phyloP scores from a whole-genome alignment of 2,329 filamentous ascomycete genomes.

The Juglanconis sp. region DNA sequence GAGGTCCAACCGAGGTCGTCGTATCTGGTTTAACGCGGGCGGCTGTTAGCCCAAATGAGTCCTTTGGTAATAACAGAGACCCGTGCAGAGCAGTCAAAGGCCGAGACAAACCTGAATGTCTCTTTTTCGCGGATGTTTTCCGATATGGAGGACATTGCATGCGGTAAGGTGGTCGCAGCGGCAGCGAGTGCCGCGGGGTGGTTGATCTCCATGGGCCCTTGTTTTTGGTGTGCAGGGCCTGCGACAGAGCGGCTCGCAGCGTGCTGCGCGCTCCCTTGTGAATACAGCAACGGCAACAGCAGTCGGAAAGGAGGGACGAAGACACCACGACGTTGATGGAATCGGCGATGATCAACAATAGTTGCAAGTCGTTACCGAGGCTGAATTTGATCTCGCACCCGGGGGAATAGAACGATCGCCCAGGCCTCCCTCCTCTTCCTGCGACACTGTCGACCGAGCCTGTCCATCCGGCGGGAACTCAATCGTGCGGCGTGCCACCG shows the following conservation, averaged over 20 bases:
- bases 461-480: not conserved
- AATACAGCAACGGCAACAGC: not conserved
- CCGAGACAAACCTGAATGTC: conserved; percentile 22
- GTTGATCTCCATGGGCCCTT: conserved; percentile 12
- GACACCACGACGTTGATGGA: not conserved
- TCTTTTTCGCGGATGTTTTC: conserved; percentile 22
- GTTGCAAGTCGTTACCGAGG: too few relatives aligned
- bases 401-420: not conserved
- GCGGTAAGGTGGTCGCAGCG: not conserved
- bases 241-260: not conserved
- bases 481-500: not conserved
- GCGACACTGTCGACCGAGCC: not conserved
- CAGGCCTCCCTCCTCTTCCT: not conserved
- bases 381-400: too few relatives aligned
- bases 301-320: not conserved
- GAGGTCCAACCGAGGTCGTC: conserved; percentile 22
- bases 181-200: conserved; percentile 3
- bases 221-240: conserved; percentile 7
- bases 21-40: conserved; percentile 13
- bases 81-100: not conserved
- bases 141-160: not conserved
- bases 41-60: not conserved
- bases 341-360: too few relatives aligned
- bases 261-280: not conserved
- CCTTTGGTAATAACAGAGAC: not conserved